Evolutionary conservation across 768 basidiomycete species (phyloP), one percentile per base, ranked within the genome.

Genomic region (Neoboletus magnificus): DNA sequence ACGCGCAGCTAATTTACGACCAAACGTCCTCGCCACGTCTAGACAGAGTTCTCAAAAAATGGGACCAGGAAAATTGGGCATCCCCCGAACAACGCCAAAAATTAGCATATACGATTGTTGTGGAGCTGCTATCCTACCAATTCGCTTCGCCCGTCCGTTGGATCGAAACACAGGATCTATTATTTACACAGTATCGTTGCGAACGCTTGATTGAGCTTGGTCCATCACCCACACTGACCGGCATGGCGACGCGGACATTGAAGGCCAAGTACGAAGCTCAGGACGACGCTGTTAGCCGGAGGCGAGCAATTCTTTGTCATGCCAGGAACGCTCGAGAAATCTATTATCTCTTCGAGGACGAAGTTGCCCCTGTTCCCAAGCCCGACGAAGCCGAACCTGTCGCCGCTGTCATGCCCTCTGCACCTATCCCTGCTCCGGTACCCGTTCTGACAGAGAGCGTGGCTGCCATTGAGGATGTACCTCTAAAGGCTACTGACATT

Each of bases 121-220:
- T 98, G 58, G 97, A 99, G 69, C 83, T 98, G 44, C 80, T 99
- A 47, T 93, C 97, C 15, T 99, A 99, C 69, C 97, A 99, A 70
- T 98, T 96, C 64, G 95, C 96, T 0, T 98, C 96, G 1, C 95
- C 97, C 8, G 96, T 99, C 20, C 89, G 95, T 48, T 99, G 97
- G 97, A 99, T 99, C 65, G 91, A 98, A 76, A 99, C 96, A 0
- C 97, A 99, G 69, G 97, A 99, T 66, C 81, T 90, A 25, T 81
- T 99, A 54, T 99, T 99, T 78, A 82, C 79, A 11, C 73, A 85
- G 10, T 97, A 85, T 78, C 78, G 79, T 43, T 97, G 97, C 66
- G 96, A 98, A 73, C 86, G 97, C 16, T 80, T 98, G 65, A 88
- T 99, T 64, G 97, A 99, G 71, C 77, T 99, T 50, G 97, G 97